phyloP scores from a whole-genome alignment of 2,329 filamentous ascomycete species.

The Aspergillus ibericus region DNA sequence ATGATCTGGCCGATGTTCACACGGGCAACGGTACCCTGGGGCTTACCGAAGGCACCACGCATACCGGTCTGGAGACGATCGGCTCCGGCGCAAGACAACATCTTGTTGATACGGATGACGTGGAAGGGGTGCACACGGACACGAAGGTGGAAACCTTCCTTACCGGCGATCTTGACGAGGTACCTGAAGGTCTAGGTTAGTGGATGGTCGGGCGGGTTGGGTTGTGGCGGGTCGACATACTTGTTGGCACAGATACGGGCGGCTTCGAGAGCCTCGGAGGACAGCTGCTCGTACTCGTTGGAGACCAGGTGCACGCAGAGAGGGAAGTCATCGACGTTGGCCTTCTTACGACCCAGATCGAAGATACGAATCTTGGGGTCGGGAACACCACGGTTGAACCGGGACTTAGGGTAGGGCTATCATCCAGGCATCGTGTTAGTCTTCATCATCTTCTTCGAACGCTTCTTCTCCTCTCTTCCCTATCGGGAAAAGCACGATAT shows the following conservation, averaged over 20 bases:
- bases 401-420: slow-evolving; percentile 97
- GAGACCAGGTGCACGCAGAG: slow-evolving; percentile 98
- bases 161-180: slow-evolving; percentile 68
- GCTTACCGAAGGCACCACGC: slow-evolving; percentile 99
- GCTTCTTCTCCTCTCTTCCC: neutral
- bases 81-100: slow-evolving; percentile 99
- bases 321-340: slow-evolving; percentile 98
- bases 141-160: slow-evolving; percentile 71
- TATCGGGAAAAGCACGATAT: neutral
- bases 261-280: slow-evolving; percentile 98
- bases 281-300: slow-evolving; percentile 99
- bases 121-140: slow-evolving; percentile 96
- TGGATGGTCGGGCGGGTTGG: neutral
- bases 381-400: slow-evolving; percentile 99
- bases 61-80: slow-evolving; percentile 99
- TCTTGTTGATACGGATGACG: slow-evolving; percentile 99
- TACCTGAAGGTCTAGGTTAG: slow-evolving; percentile 47
- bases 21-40: slow-evolving; percentile 97
- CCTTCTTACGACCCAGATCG: slow-evolving; percentile 97
- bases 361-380: slow-evolving; percentile 89
- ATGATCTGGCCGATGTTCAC: slow-evolving; percentile 99
- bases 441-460: neutral
- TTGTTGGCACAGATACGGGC: slow-evolving; percentile 99
- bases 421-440: slow-evolving; percentile 23
- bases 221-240: slow-evolving; percentile 49